phyloP scores from a whole-genome alignment of 129 eudicot species.

The Smallanthus sonchifolius region DNA sequence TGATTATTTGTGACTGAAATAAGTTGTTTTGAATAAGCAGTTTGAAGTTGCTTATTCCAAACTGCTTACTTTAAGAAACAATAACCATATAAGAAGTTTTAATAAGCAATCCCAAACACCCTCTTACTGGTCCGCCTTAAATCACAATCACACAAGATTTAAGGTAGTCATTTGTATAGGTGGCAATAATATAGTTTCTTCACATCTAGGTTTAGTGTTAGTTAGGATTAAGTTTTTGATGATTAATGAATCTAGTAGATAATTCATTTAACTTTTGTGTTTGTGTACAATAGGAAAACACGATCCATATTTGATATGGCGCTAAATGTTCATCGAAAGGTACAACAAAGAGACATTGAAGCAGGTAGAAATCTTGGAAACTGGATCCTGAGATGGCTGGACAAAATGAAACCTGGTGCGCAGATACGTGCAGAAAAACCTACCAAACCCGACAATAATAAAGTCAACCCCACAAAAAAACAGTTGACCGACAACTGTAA shows the following conservation, averaged over 20 bases:
- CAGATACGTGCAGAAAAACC: slow-evolving; percentile 55
- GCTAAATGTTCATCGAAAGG: slow-evolving; percentile 56
- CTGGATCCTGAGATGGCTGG: slow-evolving; percentile 89
- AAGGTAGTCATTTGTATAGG: not conserved
- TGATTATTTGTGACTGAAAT: not conserved
- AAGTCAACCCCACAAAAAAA: slow-evolving; percentile 24
- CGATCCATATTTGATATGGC: slow-evolving; percentile 69
- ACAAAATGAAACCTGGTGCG: slow-evolving; percentile 69
- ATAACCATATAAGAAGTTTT: not conserved
- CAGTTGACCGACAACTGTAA: slow-evolving; percentile 27
- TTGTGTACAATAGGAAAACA: slow-evolving; percentile 51
- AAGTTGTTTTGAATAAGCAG: not conserved
- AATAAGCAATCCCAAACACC: not conserved
- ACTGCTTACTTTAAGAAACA: not conserved
- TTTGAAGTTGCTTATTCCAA: not conserved
- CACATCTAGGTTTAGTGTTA: not conserved
- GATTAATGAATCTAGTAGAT: slow-evolving; percentile 2
- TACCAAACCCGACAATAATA: slow-evolving; percentile 3
- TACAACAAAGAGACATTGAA: slow-evolving; percentile 88
- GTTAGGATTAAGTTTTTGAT: not conserved
- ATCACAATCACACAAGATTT: slow-evolving; percentile 10
- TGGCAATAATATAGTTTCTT: not conserved
- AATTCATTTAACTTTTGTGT: not conserved
- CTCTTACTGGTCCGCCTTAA: not conserved
- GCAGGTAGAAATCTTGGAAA: slow-evolving; percentile 77